Evolutionary conservation across 768 basidiomycete genomes (phyloP), one percentile per base, ranked within the genome.

Genomic region (Dentipellis fragilis): DNA sequence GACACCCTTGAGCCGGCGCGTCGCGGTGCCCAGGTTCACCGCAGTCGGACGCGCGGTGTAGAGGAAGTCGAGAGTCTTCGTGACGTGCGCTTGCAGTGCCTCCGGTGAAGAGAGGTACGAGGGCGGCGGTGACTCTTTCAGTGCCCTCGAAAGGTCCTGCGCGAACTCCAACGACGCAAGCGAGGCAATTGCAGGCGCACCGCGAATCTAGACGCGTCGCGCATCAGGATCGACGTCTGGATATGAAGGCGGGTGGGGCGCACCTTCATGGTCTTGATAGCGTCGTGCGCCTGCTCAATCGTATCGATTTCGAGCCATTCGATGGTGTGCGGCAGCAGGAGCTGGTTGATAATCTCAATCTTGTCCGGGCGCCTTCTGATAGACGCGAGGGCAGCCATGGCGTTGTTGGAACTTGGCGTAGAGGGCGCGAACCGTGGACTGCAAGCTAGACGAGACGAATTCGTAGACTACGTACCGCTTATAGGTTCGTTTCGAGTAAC

Each of bases 201-300:
- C 94, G 49, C 95, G 84, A 61, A 88, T 88, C 82, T 85, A 58
- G 40, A 38, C n/a, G 46, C 51, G 38, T 4, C 37, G 7, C 11
- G 38, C 38, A 38, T 14, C 42, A n/a, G 10, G 23, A 12, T 3
- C 22, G 54, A 14, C 8, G 23, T 10, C 4, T 29, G 16, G 36
- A 39, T 8, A n/a, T n/a, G 42, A 11, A 19, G 17, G 19, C 45
- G 4, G 17, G 19, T 42, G 4, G 14, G 14, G 58, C 66, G 17
- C 56, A 85, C 92, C 80, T 93, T 94, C 94, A 98, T 98, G 14
- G 85, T 77, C 72, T 91, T 94, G 71, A 97, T 97, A 16, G 93
- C 94, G 65, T 93, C 89, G 70, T 89, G 87, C 0, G 93, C 94
- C 34, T 92, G 81, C 52, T 93, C 82, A 57, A 90, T 73, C 12